These are phyloP conservation scores for Mesembryanthemum crystallinum DNA, from an alignment of 148 eudicot genomes.

Conservation along the genomic window DNA sequence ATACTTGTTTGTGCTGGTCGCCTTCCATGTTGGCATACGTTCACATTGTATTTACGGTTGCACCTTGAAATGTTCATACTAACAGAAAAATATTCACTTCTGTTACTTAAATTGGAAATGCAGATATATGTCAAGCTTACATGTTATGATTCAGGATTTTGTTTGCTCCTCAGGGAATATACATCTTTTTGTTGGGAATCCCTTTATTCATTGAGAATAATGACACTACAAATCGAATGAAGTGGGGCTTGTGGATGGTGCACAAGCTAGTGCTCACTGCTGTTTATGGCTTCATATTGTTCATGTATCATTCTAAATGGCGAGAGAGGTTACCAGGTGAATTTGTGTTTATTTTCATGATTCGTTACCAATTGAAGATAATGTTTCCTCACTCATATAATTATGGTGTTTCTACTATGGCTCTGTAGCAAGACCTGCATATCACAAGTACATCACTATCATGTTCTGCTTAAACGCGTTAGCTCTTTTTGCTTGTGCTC, in stretches of 20 bases:
- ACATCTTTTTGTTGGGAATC: constrained; percentile 56
- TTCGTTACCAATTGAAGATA: not conserved
- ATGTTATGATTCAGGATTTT: not conserved
- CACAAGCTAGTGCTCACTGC: constrained; percentile 61
- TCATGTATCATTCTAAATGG: constrained; percentile 65
- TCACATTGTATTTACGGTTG: too few species aligned
- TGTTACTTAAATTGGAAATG: not conserved
- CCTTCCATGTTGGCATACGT: not conserved
- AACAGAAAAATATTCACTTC: too few species aligned
- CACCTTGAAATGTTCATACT: too few species aligned
- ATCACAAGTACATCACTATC: constrained; percentile 56
- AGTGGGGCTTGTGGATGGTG: constrained; percentile 68
- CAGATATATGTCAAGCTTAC: not conserved
- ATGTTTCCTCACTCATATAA: not conserved
- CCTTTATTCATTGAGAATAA: constrained; percentile 50
- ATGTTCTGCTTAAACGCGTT: constrained; percentile 53
- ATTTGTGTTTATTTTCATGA: constrained; percentile 1
- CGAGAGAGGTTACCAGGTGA: constrained; percentile 69
- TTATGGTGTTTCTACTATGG: not conserved
- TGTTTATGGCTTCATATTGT: constrained; percentile 52
- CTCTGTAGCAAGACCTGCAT: constrained; percentile 65
- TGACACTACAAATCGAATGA: constrained; percentile 35
- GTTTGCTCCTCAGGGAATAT: constrained; percentile 42
- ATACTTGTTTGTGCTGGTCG: not conserved
- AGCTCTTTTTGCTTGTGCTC: constrained; percentile 58